phyloP scores from a whole-genome alignment of 2,329 filamentous ascomycete species.

The Xylariaceae sp. region DNA sequence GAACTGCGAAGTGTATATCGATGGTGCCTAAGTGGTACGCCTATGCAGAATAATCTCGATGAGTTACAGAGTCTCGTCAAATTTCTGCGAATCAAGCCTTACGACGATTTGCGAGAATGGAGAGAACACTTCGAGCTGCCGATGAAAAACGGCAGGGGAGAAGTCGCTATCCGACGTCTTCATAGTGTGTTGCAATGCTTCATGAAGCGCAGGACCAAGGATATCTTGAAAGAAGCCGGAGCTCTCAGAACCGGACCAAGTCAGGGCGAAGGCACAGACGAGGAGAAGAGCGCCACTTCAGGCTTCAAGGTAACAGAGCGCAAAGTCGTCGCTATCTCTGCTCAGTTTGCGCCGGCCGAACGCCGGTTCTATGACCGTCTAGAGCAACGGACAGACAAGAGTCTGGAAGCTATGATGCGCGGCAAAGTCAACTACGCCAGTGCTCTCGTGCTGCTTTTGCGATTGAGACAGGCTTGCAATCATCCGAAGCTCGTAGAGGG shows the following conservation, averaged over 20 bases:
- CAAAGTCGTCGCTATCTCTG: conserved; percentile 77
- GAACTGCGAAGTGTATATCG: conserved; percentile 81
- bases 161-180: conserved; percentile 81
- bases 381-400: conserved; percentile 79
- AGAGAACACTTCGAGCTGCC: conserved; percentile 87
- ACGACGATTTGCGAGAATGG: conserved; percentile 82
- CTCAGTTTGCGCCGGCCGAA: conserved; percentile 77
- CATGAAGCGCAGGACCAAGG: conserved; percentile 98
- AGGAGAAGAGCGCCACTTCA: conserved; percentile 47
- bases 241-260: conserved; percentile 76
- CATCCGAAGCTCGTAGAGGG: conserved; percentile 85
- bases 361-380: conserved; percentile 81
- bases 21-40: conserved; percentile 95
- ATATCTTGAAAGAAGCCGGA: conserved; percentile 86
- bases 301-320: conserved; percentile 90
- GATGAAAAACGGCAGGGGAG: conserved; percentile 85
- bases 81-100: conserved; percentile 89
- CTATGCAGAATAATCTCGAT: conserved; percentile 97
- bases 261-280: conserved; percentile 39
- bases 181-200: conserved; percentile 85
- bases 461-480: conserved; percentile 90
- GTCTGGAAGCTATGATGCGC: conserved; percentile 84
- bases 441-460: conserved; percentile 85
- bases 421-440: conserved; percentile 86
- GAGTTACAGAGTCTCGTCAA: conserved; percentile 91